Evolutionary conservation across 2,329 filamentous ascomycete species (phyloP).

Genomic region (Colletotrichum incanum): DNA sequence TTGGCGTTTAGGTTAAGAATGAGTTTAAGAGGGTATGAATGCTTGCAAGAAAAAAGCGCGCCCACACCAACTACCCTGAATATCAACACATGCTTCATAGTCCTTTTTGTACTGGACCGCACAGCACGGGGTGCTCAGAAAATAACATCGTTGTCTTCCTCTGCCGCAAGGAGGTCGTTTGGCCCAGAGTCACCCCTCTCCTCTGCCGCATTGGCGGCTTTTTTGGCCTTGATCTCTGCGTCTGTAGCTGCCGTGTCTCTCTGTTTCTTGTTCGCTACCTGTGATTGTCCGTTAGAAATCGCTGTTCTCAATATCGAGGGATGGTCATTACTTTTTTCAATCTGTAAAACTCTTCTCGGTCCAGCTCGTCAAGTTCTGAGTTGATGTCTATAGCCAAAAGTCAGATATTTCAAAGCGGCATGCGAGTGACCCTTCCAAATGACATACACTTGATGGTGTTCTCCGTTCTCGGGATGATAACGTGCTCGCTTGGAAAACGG

Average conservation of each 20-base stretch:
- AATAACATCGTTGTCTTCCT: constrained; percentile 89
- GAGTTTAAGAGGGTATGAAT: constrained; percentile 14
- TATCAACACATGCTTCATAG: constrained; percentile 1
- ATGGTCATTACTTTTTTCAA: constrained; percentile 80
- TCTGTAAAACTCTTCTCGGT: constrained; percentile 97
- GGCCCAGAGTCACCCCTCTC: constrained; percentile 60
- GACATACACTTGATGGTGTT: constrained; percentile 96
- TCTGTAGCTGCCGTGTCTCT: constrained; percentile 81
- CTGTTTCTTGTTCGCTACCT: constrained; percentile 87
- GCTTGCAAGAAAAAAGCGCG: constrained; percentile 1
- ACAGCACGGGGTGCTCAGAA: constrained; percentile 67
- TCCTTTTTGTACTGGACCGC: not conserved
- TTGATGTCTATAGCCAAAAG: constrained; percentile 82
- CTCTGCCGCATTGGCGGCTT: constrained; percentile 54
- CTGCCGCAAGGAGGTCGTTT: constrained; percentile 79
- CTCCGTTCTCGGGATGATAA: constrained; percentile 97
- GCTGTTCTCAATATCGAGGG: too few species aligned
- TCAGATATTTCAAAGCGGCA: constrained; percentile 19
- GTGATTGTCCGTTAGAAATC: constrained; percentile 13
- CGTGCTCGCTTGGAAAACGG: constrained; percentile 75
- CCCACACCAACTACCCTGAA: not conserved
- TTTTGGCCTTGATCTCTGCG: constrained; percentile 81
- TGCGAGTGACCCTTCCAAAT: not conserved
- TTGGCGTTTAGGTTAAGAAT: not conserved
- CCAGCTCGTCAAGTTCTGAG: constrained; percentile 96